These are phyloP conservation scores for Chloranthus sessilifolius DNA, from an alignment of 164 flowering plant species.

Conservation along the genomic window DNA sequence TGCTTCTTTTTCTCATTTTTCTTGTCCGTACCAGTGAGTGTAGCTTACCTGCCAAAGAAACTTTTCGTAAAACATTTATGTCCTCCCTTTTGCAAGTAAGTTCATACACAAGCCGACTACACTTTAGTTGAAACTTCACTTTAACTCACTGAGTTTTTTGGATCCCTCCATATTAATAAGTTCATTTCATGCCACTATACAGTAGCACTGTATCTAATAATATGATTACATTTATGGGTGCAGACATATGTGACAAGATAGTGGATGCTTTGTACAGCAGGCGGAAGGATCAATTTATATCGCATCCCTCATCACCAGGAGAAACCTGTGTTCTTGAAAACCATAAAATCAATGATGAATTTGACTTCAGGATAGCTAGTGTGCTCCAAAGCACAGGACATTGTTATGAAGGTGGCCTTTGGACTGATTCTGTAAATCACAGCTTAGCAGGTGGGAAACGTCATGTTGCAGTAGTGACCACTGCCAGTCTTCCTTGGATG, in stretches of 20 bases:
- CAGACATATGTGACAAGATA: conserved; percentile 88
- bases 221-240: conserved; percentile 11
- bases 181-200: too few species aligned
- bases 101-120: too few species aligned
- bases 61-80: too few species aligned
- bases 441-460: conserved; percentile 46
- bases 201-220: neutral
- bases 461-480: conserved; percentile 93
- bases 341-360: conserved; percentile 60
- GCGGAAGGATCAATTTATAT: conserved; percentile 46
- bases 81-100: too few species aligned
- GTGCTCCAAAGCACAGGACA: conserved; percentile 97
- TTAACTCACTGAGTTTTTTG: too few species aligned
- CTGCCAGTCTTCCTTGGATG: conserved; percentile 99
- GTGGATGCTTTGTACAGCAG: conserved; percentile 83
- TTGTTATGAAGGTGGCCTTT: conserved; percentile 78
- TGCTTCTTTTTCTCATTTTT: too few species aligned
- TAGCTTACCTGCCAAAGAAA: too few species aligned
- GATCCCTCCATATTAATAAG: too few species aligned
- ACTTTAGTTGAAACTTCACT: too few species aligned
- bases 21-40: too few species aligned
- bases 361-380: conserved; percentile 84
- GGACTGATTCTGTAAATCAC: conserved; percentile 55
- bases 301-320: conserved; percentile 39
- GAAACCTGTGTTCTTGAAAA: conserved; percentile 43